Conservation (phyloP, 768 basidiomycete species). For the Suillus bovinus region DNA sequence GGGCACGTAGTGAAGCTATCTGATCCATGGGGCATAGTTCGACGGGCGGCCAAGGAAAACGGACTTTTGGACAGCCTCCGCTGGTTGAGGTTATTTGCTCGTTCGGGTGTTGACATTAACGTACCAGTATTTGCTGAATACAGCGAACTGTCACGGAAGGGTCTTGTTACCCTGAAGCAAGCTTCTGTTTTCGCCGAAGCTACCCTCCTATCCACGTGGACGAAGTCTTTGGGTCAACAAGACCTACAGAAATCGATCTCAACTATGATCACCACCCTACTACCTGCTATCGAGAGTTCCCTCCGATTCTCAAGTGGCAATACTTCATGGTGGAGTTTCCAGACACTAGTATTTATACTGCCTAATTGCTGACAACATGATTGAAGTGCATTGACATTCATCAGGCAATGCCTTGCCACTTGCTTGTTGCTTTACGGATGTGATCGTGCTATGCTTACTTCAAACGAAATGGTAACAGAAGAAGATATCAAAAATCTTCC, state of each 20-base stretch:
- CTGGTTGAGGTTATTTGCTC: conserved; percentile 62
- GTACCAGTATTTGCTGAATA: conserved; percentile 50
- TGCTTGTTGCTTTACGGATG: conserved; percentile 71
- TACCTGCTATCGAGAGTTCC: conserved; percentile 38
- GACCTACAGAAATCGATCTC: conserved; percentile 54
- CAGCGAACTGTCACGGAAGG: conserved; percentile 39
- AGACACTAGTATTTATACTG: not conserved
- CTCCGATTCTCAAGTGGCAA: conserved; percentile 33
- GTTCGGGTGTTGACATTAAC: conserved; percentile 67
- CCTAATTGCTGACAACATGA: not conserved
- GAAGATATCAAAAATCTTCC: conserved; percentile 52
- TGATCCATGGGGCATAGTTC: conserved; percentile 59
- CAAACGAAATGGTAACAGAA: conserved; percentile 47
- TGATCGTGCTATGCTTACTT: conserved; percentile 47
- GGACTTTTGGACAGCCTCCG: conserved; percentile 49
- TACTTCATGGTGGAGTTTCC: conserved; percentile 36
- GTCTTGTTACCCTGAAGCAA: conserved; percentile 42
- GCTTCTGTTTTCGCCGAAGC: conserved; percentile 54
- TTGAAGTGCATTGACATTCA: conserved; percentile 42
- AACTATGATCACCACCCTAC: conserved; percentile 46
- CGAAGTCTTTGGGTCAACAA: conserved; percentile 57
- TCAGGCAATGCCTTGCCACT: conserved; percentile 59
- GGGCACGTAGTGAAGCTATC: conserved; percentile 28
- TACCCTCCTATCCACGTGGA: conserved; percentile 58
- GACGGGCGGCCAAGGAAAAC: conserved; percentile 41